Percentiles rank a stretch among this genome's conserved stretches.
Conservation (phyloP, 2,329 filamentous ascomycete species). For the Sarocladium kiliense region DNA sequence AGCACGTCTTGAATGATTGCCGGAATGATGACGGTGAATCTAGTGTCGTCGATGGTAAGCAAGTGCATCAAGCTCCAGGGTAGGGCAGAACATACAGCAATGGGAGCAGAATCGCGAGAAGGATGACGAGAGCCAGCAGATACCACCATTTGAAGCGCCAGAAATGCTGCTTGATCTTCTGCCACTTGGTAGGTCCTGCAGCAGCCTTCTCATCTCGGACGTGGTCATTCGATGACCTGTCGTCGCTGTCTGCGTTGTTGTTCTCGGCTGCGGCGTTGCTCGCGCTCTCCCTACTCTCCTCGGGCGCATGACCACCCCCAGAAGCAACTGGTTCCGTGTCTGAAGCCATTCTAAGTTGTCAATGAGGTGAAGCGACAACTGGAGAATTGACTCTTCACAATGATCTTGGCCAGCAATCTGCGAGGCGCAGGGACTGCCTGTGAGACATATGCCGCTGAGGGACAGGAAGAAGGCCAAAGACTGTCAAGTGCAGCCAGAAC, state of each 20-base stretch:
- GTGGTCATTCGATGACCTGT: not conserved
- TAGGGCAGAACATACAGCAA: constrained; percentile 34
- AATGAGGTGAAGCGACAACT: no score
- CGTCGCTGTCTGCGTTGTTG: not conserved
- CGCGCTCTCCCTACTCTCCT: not conserved
- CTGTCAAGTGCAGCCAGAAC: no score
- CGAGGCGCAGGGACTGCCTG: not conserved
- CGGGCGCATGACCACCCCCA: not conserved
- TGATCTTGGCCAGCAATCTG: no score
- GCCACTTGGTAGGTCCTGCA: constrained; percentile 19
- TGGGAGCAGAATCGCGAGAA: constrained; percentile 34
- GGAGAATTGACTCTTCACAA: no score
- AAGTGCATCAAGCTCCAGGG: no score
- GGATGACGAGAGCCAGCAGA: constrained; percentile 26
- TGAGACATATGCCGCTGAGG: not conserved
- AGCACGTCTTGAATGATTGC: constrained; percentile 33
- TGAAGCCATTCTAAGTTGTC: not conserved
- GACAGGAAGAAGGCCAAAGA: no score
- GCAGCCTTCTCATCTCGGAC: constrained; percentile 3
- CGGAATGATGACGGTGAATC: constrained; percentile 35
- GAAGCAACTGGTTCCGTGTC: not conserved
- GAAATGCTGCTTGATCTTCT: constrained; percentile 35
- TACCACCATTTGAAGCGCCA: constrained; percentile 37
- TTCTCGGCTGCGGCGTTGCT: not conserved
- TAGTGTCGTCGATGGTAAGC: no score